These are phyloP conservation scores for Colletotrichum spinosum DNA, from an alignment of 2,329 filamentous ascomycete species.

Conservation along the genomic window DNA sequence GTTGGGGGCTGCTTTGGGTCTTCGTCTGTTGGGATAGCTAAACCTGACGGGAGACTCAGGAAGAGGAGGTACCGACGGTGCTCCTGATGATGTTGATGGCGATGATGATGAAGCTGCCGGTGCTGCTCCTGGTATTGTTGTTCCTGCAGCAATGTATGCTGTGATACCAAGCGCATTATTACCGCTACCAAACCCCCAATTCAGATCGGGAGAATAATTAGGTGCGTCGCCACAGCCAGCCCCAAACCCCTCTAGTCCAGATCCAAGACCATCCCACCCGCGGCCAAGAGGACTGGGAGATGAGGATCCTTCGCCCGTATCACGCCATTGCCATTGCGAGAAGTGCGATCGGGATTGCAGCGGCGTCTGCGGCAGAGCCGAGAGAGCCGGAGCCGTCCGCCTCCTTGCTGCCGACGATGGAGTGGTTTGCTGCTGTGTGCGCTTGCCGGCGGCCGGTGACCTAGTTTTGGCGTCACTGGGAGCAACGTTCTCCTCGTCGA, in stretches of 20 bases:
- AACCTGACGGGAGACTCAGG: constrained; percentile 34
- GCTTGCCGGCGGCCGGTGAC: constrained; percentile 2
- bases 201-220: no score
- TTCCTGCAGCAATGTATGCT: constrained; percentile 4
- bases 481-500: constrained; percentile 19
- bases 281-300: no score
- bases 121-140: neutral
- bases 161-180: neutral
- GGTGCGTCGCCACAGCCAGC: neutral
- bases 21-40: constrained; percentile 34
- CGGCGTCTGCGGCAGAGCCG: constrained; percentile 23
- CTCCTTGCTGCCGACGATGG: constrained; percentile 21
- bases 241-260: neutral
- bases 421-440: constrained; percentile 19
- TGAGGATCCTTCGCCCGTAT: constrained; percentile 9
- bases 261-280: neutral
- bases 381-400: constrained; percentile 25
- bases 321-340: constrained; percentile 21
- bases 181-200: neutral
- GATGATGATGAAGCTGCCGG: no score
- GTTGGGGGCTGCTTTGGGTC: constrained; percentile 33
- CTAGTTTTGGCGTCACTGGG: neutral
- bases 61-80: neutral
- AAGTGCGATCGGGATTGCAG: constrained; percentile 13
- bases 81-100: no score